Base-by-base conservation (phyloP, 139 green algal genomes). In the Chlamydomonas asymmetrica region DNA sequence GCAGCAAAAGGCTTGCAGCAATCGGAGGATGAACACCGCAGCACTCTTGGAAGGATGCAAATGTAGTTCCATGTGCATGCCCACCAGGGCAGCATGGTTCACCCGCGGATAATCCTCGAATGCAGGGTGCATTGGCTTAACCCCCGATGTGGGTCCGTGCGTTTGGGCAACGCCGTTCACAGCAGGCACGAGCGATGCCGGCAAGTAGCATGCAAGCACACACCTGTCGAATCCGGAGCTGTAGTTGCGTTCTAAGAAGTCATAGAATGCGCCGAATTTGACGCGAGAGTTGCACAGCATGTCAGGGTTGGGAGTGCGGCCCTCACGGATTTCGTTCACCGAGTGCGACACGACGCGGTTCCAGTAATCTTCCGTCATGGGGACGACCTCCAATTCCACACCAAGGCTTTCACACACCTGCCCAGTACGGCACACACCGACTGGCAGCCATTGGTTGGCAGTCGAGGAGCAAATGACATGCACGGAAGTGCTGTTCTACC, bases 271-370 rank as follows among this genome's bases (percentile, higher is more conserved):
- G 8, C 96, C 79, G 34, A 84, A 83, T 72, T 87, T 87, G 52
- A 87, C 81, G 4, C 76, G 66, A 2, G 87, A 94, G 88, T 99
- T 99, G 91, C 96, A 99, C 5, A 98, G 83, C 37, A 99, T 87
- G 83, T 99, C 96, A 1, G 96, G 96, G 83, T 99, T 99, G 43
- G 96, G 96, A 6, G 96, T 99, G 54, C 92, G 85, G 3, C 96
- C 96, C 4, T 75, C 80, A 25, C 85, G 80, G 50, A 99, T 96
- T 75, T 98, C 91, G 0, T 34, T 45, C 34, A 99, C 87, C 76
- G 84, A 92, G 74, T 95, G 80, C 8, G 81, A 71, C 66, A 98
- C 95, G 52, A 99, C 95, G 0, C 86, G 79, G 20, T 97, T 74
- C 95, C 95, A 99, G 83, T 99, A 99, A 60, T 93, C 29, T 6